Evolutionary conservation across 176 grass and related monocot species (phyloP).

Genomic region (Alopecurus myosuroides): DNA sequence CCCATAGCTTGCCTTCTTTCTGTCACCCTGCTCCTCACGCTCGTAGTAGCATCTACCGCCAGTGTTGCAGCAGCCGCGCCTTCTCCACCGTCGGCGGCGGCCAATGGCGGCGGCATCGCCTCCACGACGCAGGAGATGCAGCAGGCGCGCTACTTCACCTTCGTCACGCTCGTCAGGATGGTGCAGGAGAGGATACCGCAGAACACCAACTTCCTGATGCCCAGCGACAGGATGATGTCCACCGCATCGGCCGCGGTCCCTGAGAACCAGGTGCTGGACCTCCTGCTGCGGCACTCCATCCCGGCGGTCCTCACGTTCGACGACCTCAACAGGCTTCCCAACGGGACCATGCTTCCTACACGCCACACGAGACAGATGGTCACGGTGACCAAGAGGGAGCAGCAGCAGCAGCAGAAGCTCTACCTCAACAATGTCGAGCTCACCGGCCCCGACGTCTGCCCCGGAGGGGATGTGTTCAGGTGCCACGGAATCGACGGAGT

Average conservation of each 20-base stretch:
- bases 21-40: background rate
- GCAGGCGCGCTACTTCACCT: slow-evolving; percentile 50
- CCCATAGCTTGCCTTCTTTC: slow-evolving; percentile 2
- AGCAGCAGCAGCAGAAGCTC: slow-evolving; percentile 34
- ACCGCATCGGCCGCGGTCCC: slow-evolving; percentile 19
- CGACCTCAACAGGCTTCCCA: slow-evolving; percentile 47
- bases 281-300: slow-evolving; percentile 51
- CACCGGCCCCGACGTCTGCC: slow-evolving; percentile 39
- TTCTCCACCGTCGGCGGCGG: background rate
- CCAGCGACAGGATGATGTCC: slow-evolving; percentile 53
- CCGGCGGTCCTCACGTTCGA: slow-evolving; percentile 19
- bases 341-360: slow-evolving; percentile 43
- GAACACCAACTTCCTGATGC: slow-evolving; percentile 58
- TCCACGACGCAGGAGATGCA: slow-evolving; percentile 46
- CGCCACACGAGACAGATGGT: slow-evolving; percentile 32
- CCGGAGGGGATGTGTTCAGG: slow-evolving; percentile 24
- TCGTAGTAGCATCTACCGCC: background rate
- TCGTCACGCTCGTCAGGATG: slow-evolving; percentile 58
- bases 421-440: slow-evolving; percentile 51
- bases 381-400: slow-evolving; percentile 22
- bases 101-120: background rate
- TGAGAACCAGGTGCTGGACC: slow-evolving; percentile 40
- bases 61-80: background rate
- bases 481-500: slow-evolving; percentile 47
- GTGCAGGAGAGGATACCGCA: slow-evolving; percentile 43